Evolutionary conservation across 257 asterid species (phyloP), one percentile per base, ranked within the genome.

Genomic region (Forsythia viridissima): DNA sequence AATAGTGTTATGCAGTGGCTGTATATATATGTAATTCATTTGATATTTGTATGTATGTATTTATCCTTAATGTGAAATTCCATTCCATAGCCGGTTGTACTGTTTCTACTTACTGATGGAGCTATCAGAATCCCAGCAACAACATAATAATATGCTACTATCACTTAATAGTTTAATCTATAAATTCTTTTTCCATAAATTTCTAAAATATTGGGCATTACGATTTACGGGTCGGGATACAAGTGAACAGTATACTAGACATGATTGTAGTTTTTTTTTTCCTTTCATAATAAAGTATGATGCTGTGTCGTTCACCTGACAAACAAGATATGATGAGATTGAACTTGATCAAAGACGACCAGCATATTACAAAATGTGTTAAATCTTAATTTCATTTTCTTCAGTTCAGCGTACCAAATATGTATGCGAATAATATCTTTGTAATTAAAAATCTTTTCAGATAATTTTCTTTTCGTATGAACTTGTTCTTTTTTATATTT

Each of bases 41-140:
- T 30, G 34, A 30, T 30, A 30, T 30, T 30, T 30, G 72, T 67
- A 12, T 2, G 18, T 21, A 21, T 67, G 44, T 18, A 67, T 30
- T 67, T 67, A 67, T 7, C 72, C 30, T 34, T 11, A 5, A 4
- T 34, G 39, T 6, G 16, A 65, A 66, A 66, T 8, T 30, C 37
- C 72, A 66, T 8, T 30, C 37, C 72, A 8, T 34, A 30, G 72
- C 72, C 72, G 72, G 72, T 13, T 34, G 40, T 16, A 63, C 15
- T 8, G 52, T 44, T 8, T 44, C 4, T 44, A 61, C 52, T 21
- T 44, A 74, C 77, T 44, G 0, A 6, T 10, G 42, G 37, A 78
- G 57, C 76, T 44, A 36, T 82, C 67, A 51, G 79, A 67, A 72
- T 77, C 80, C 76, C 52, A 81, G 48, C 81, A 77, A 81, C 57